These are phyloP conservation scores for Stachybotrys echinatus DNA, from an alignment of 2,329 filamentous ascomycete species.

Conservation along the genomic window DNA sequence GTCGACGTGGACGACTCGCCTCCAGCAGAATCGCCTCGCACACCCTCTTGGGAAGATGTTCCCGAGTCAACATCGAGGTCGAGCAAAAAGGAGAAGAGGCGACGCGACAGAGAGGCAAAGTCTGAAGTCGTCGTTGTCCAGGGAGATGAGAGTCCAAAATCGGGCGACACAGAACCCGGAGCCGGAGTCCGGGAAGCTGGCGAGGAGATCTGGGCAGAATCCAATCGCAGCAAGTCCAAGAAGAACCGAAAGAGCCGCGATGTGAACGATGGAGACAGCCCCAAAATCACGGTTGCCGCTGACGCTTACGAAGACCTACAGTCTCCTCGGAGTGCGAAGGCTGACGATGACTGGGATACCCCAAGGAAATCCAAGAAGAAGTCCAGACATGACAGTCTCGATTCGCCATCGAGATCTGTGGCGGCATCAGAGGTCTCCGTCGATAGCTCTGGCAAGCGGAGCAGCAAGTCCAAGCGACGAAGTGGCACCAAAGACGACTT, in stretches of 20 bases:
- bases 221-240: slow-evolving; percentile 24
- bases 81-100: slow-evolving; percentile 23
- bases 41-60: slow-evolving; percentile 13
- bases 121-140: slow-evolving; percentile 20
- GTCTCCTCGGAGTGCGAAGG: slow-evolving; percentile 8
- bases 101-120: slow-evolving; percentile 33
- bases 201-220: slow-evolving; percentile 18
- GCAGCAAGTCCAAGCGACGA: slow-evolving; percentile 32
- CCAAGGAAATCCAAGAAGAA: slow-evolving; percentile 23
- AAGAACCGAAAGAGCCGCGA: slow-evolving; percentile 23
- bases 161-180: slow-evolving; percentile 11
- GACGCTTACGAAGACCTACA: slow-evolving; percentile 22
- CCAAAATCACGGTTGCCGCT: slow-evolving; percentile 20
- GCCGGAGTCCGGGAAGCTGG: slow-evolving; percentile 10
- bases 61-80: slow-evolving; percentile 17
- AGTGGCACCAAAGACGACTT: slow-evolving; percentile 29
- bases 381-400: slow-evolving; percentile 12
- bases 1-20: slow-evolving; percentile 13
- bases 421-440: slow-evolving; percentile 31
- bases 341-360: slow-evolving; percentile 21
- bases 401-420: slow-evolving; percentile 25
- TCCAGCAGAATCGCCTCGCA: slow-evolving; percentile 3
- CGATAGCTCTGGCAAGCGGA: slow-evolving; percentile 30
- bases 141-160: slow-evolving; percentile 14
- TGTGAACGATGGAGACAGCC: slow-evolving; percentile 15